Conservation (phyloP, 805 yeast genomes). For the Nakazawaea ambrosiae region DNA sequence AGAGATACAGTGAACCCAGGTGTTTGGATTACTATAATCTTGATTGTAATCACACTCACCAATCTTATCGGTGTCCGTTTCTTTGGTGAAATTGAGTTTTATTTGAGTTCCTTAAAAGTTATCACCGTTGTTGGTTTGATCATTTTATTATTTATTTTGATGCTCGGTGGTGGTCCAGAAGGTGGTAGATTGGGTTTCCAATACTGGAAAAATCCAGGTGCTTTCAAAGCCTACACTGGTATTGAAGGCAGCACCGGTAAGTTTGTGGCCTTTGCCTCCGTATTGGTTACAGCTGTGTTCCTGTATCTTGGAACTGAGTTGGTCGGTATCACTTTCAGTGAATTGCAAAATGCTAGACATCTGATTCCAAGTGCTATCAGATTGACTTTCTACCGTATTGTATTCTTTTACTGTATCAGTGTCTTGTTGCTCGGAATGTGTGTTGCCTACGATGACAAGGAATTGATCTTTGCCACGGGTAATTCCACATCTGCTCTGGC, state of each 20-base stretch:
- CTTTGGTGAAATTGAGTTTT: slow-evolving; percentile 44
- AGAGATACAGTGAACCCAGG: slow-evolving; percentile 42
- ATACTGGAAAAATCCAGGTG: slow-evolving; percentile 38
- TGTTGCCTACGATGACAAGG: slow-evolving; percentile 44
- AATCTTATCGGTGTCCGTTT: slow-evolving; percentile 41
- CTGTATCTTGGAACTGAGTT: slow-evolving; percentile 46
- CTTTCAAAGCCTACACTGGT: slow-evolving; percentile 34
- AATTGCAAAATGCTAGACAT: slow-evolving; percentile 39
- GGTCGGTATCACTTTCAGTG: slow-evolving; percentile 42
- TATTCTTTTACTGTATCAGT: slow-evolving; percentile 43
- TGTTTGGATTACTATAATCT: slow-evolving; percentile 41
- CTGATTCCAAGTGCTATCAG: slow-evolving; percentile 46
- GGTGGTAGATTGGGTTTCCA: slow-evolving; percentile 50
- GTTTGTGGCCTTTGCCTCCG: slow-evolving; percentile 45
- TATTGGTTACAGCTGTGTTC: slow-evolving; percentile 43
- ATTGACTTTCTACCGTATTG: slow-evolving; percentile 49
- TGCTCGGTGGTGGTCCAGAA: slow-evolving; percentile 74
- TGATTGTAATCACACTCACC: slow-evolving; percentile 32
- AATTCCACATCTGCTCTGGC: slow-evolving; percentile 55
- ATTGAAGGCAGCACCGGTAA: slow-evolving; percentile 39
- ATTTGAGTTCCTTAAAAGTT: slow-evolving; percentile 61
- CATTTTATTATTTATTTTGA: slow-evolving; percentile 52
- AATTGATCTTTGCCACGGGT: slow-evolving; percentile 40
- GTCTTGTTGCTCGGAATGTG: slow-evolving; percentile 51
- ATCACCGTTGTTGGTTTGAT: slow-evolving; percentile 60